These are phyloP conservation scores for Trifolium pratense DNA, from an alignment of 306 rosid genomes.

Conservation along the genomic window DNA sequence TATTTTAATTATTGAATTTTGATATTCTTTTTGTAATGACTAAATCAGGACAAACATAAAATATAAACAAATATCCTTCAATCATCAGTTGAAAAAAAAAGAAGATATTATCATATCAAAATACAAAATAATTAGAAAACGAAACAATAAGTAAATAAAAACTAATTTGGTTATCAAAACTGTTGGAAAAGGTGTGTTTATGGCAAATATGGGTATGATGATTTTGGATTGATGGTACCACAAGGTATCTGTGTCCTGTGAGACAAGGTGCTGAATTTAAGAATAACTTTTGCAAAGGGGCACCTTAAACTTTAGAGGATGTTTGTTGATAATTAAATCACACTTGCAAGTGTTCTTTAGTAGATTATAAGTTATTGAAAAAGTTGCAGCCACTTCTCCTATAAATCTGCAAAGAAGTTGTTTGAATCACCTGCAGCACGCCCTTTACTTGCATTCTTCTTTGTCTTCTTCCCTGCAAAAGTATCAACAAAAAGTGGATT, in stretches of 20 bases:
- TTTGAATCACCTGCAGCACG: slow-evolving; percentile 34
- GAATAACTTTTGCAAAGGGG: neutral
- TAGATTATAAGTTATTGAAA: neutral
- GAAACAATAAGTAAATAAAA: neutral
- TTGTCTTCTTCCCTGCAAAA: slow-evolving; percentile 60
- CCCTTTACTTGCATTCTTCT: slow-evolving; percentile 49
- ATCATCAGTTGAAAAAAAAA: neutral
- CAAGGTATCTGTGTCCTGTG: neutral
- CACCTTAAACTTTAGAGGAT: neutral
- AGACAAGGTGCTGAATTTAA: slow-evolving; percentile 11
- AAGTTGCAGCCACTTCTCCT: slow-evolving; percentile 36
- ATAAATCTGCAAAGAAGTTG: slow-evolving; percentile 66
- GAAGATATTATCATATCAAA: neutral
- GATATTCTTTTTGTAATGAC: neutral
- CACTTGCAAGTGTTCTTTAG: neutral
- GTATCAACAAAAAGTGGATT: slow-evolving; percentile 24
- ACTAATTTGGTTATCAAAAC: neutral
- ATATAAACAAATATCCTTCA: neutral
- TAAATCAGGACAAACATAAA: neutral
- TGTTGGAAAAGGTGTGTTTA: neutral
- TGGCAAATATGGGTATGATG: neutral
- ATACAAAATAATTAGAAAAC: neutral
- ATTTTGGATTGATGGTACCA: neutral
- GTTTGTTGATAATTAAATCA: slow-evolving; percentile 13
- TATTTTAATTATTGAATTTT: no score